A percentile compares a stretch with the other conserved stretches of the same genome.
These are phyloP conservation scores for Saccharum hybrid DNA, from an alignment of 202 grass and related monocot species.

Conservation along the genomic window DNA sequence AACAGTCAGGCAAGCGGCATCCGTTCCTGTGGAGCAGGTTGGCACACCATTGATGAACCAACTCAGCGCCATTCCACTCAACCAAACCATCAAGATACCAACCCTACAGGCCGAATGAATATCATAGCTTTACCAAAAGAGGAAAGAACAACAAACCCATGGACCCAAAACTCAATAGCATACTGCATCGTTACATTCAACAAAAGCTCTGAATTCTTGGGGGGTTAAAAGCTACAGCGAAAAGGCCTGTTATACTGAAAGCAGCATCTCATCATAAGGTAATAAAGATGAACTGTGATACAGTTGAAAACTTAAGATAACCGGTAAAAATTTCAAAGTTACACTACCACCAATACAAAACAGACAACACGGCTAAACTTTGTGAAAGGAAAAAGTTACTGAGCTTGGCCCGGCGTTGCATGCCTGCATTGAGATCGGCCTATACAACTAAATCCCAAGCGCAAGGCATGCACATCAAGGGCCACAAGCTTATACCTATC, in stretches of 20 bases:
- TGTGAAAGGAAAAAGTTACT: conserved; percentile 36
- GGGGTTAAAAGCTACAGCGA: not conserved
- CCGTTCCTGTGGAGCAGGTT: not conserved
- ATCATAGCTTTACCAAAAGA: not conserved
- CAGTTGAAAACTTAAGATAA: conserved; percentile 13
- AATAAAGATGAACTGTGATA: not conserved
- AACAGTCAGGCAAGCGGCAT: not conserved
- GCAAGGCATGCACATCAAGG: conserved; percentile 19
- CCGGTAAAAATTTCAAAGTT: conserved; percentile 10
- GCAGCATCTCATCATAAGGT: not conserved
- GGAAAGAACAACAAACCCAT: not conserved
- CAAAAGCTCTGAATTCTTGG: no score
- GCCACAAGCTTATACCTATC: conserved; percentile 40
- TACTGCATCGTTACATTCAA: not conserved
- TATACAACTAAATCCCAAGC: conserved; percentile 59
- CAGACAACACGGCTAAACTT: conserved; percentile 23
- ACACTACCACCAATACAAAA: conserved; percentile 38
- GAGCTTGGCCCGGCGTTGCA: conserved; percentile 8
- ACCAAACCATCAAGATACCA: not conserved
- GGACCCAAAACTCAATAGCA: no score
- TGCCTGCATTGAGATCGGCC: conserved; percentile 46
- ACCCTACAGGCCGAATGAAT: not conserved
- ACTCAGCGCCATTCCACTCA: not conserved
- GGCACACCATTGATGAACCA: no score
- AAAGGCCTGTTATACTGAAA: not conserved